Base-by-base conservation (phyloP, 345 rosid genomes). In the Kernera saxatilis region DNA sequence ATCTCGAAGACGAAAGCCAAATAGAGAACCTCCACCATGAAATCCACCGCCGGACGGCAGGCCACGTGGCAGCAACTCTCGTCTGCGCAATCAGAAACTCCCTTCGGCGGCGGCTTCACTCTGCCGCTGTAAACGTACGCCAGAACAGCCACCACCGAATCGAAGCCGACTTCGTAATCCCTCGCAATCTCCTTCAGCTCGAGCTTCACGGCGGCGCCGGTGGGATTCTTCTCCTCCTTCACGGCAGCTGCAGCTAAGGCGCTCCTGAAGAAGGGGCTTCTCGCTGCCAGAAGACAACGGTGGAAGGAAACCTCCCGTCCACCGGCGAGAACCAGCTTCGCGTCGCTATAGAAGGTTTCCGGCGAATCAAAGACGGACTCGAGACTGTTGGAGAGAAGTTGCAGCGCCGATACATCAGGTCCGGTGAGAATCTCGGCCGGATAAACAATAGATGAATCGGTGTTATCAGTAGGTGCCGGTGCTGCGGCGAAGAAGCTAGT, bases 21-120 rank as follows among this genome's bases (percentile, higher is more conserved):
- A 46, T 86, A 92, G 15, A 92, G 85, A 63, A 88, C 84, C 75
- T 92, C 91, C 27, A 84, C 81, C 81, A 82, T 71, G 75, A 86
- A 84, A 64, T 85, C 86, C 8, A 92, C 74, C 0, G 87, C 87
- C 2, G 98, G 96, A 9, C 94, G 68, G 37, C 98, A 92, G 22
- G 85, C 89, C 77, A 64, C 69, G 73, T 92, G 98, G 37, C 78
- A 22, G 81, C 96, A 92, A 39, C 62, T 76, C 23, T 88, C 91
- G 75, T 92, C 98, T 3, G 84, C 89, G 60, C 98, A 92, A 54
- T 73, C 79, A 37, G 90, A 82, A 45, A 84, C 83, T 1, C 69
- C 85, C 12, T 59, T 69, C 1, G 92, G 81, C 25, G 82, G 83
- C 45, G 88, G 80, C 51, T 74, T 87, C 45, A 84, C 84, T 77